Percentiles rank a stretch among this genome's conserved stretches.
Conservation (phyloP, 768 basidiomycete species). For the Pholiota conissans region DNA sequence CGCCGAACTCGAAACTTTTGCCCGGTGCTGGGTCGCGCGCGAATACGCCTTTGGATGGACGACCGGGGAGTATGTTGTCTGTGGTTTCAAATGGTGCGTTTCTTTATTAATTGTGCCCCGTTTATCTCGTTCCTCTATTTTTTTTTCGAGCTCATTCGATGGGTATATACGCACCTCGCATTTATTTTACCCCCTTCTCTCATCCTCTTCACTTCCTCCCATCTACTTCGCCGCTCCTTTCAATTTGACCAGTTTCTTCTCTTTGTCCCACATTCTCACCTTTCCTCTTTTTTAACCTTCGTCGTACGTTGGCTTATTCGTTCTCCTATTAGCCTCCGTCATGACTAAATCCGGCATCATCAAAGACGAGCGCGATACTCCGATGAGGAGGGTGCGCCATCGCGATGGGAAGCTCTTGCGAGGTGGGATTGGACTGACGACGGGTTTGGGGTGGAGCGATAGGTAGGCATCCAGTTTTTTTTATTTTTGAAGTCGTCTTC, state of each 20-base stretch:
- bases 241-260: too few relatives aligned
- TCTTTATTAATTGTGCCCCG: too few relatives aligned
- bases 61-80: conserved; percentile 36
- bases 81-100: conserved; percentile 32
- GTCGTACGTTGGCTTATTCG: too few relatives aligned
- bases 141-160: too few relatives aligned
- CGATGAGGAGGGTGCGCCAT: conserved; percentile 55
- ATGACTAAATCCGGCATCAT: conserved; percentile 41
- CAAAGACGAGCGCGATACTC: conserved; percentile 61
- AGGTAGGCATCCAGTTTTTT: conserved; percentile 39
- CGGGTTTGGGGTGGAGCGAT: conserved; percentile 75
- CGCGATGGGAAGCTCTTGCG: conserved; percentile 57
- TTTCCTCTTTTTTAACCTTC: too few relatives aligned
- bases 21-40: conserved; percentile 30
- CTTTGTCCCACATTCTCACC: too few relatives aligned
- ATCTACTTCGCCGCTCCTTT: not conserved
- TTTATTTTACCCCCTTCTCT: too few relatives aligned
- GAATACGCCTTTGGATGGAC: conserved; percentile 21
- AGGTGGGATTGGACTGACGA: conserved; percentile 70
- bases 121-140: too few relatives aligned
- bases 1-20: conserved; percentile 63
- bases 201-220: not conserved
- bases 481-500: too few relatives aligned
- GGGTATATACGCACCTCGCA: not conserved
- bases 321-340: conserved; percentile 17